Base-by-base conservation (phyloP, 805 yeast genomes). In the Yarrowia divulgata region DNA sequence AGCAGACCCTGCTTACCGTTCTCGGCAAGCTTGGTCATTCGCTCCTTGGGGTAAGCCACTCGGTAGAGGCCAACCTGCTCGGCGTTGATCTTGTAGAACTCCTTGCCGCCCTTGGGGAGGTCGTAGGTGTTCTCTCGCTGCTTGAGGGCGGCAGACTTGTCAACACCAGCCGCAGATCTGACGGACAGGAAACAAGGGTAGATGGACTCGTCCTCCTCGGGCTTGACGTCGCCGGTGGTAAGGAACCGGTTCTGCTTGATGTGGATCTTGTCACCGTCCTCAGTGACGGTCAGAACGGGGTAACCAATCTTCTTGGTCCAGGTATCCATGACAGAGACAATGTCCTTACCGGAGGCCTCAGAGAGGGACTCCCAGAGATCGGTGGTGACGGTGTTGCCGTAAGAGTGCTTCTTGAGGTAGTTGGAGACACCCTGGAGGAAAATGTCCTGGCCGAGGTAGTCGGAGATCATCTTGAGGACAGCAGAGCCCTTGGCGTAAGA, bases 401-500 rank as follows among this genome's bases (percentile, higher is more conserved):
- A 91, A 73, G 85, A 79, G 79, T 89, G 86, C 55, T 81, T 81
- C 71, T 87, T 83, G 76, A 91, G 83, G 78, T 91, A 91, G 68
- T 80, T 76, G 42, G 91, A 85, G 55, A 91, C 92, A 71, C 96
- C 97, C 73, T 84, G 83, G 72, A 91, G 81, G 77, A 91, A 91
- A 6, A 80, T 77, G 14, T 88, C 91, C 71, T 83, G 86, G 50
- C 95, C 93, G 70, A 91, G 80, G 76, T 85, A 85, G 73, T 84
- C 85, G 45, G 93, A 86, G 69, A 90, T 82, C 97, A 91, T 91
- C 75, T 88, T 83, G 70, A 91, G 87, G 37, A 89, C 82, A 34
- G 93, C 88, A 8, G 93, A 90, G 69, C 97, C 97, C 80, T 91
- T 91, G 72, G 87, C 80, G 78, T 91, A 91, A 4, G 95, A 90